Evolutionary conservation across 176 grass and related monocot genomes (phyloP).

Genomic region (Rhynchospora pubera): DNA sequence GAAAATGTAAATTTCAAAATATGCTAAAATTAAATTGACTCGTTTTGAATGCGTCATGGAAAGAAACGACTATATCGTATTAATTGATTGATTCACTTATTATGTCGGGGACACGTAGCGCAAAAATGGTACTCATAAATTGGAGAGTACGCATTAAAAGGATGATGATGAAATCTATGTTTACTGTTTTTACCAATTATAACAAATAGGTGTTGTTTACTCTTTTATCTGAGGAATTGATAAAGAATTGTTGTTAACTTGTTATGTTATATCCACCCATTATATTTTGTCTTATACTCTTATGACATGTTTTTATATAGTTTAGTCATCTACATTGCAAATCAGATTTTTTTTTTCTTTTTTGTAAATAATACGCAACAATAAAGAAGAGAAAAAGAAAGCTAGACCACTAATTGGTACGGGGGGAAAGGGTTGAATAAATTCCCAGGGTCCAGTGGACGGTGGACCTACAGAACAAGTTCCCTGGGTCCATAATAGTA

Average conservation of each 20-base stretch:
- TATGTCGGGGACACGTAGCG: not conserved
- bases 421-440: not conserved
- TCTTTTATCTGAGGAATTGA: not conserved
- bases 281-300: too few species aligned
- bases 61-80: not conserved
- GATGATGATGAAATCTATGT: not conserved
- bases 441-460: not conserved
- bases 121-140: not conserved
- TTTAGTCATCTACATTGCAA: too few species aligned
- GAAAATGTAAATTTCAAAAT: not conserved
- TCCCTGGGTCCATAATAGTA: not conserved
- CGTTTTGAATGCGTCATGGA: not conserved
- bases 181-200: not conserved
- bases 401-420: not conserved
- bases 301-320: too few species aligned
- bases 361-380: not conserved
- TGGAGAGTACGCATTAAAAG: not conserved
- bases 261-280: too few species aligned
- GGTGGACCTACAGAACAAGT: too few species aligned
- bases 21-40: not conserved
- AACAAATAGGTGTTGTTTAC: too few species aligned
- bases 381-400: not conserved
- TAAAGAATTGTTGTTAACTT: not conserved
- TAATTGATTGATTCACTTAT: not conserved
- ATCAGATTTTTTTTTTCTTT: too few species aligned